Conservation (phyloP, 768 basidiomycete species). For the Gautieria morchelliformis region DNA sequence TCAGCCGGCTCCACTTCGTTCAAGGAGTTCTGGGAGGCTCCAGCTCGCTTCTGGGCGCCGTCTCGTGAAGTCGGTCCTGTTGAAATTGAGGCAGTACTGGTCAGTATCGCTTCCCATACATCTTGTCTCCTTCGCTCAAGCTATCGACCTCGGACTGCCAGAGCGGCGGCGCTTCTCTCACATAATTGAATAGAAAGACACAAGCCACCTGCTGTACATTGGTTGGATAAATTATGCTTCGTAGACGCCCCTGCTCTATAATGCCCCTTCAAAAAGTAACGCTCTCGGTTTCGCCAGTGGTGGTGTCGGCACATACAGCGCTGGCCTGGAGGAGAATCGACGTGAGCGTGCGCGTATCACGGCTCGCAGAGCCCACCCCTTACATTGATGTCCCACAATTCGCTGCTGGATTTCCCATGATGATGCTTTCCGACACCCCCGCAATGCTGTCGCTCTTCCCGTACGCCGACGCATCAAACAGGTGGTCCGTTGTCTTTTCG, state of each 20-base stretch:
- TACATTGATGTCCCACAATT: slow-evolving; percentile 93
- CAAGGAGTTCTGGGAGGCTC: slow-evolving; percentile 60
- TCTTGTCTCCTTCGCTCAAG: slow-evolving; percentile 1
- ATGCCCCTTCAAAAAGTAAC: slow-evolving; percentile 29
- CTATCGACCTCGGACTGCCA: slow-evolving; percentile 14
- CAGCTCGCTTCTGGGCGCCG: slow-evolving; percentile 46
- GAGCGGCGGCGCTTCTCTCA: slow-evolving; percentile 63
- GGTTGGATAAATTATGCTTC: background rate
- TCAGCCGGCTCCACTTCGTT: slow-evolving; percentile 15
- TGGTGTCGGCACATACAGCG: slow-evolving; percentile 27
- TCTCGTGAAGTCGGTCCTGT: slow-evolving; percentile 37
- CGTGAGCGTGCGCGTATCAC: background rate
- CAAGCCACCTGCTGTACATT: slow-evolving; percentile 9
- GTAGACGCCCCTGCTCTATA: slow-evolving; percentile 9
- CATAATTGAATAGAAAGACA: slow-evolving; percentile 12
- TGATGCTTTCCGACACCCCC: slow-evolving; percentile 98
- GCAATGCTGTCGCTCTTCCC: slow-evolving; percentile 92
- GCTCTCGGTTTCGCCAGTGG: slow-evolving; percentile 27
- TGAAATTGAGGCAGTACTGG: slow-evolving; percentile 62
- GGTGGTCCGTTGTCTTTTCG: slow-evolving; percentile 98
- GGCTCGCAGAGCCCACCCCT: slow-evolving; percentile 15
- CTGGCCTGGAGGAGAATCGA: slow-evolving; percentile 23
- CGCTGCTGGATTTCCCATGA: slow-evolving; percentile 95
- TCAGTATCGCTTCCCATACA: slow-evolving; percentile 22
- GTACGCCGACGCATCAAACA: slow-evolving; percentile 95